Percentiles rank a stretch among this genome's conserved stretches.
phyloP scores from a whole-genome alignment of 2,329 filamentous ascomycete genomes.

The Allantophomopsis cytisporea region DNA sequence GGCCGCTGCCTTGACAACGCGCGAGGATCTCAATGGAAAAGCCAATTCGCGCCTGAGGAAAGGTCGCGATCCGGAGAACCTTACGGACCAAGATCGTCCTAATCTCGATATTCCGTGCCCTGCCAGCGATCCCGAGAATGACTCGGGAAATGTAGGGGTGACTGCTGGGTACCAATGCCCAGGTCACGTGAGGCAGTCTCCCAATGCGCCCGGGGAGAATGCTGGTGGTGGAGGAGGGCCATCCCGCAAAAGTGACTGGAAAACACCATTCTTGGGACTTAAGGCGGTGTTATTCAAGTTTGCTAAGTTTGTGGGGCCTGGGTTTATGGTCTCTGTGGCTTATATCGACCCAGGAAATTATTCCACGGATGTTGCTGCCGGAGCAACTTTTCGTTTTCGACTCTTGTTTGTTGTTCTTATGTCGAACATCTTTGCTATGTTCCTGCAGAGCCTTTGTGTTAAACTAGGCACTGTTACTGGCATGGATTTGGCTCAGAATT shows the following conservation, averaged over 20 bases:
- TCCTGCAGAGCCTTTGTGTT: slow-evolving; percentile 40
- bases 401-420: slow-evolving; percentile 41
- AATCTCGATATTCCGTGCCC: too few species aligned
- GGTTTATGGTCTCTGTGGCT: slow-evolving; percentile 28
- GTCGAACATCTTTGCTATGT: slow-evolving; percentile 44
- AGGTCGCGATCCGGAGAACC: background rate
- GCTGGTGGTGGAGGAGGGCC: background rate
- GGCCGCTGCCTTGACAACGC: slow-evolving; percentile 32
- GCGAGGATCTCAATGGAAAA: slow-evolving; percentile 42
- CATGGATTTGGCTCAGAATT: slow-evolving; percentile 38
- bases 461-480: slow-evolving; percentile 40
- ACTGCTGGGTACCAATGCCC: background rate
- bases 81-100: background rate
- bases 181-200: background rate
- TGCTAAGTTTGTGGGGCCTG: slow-evolving; percentile 36
- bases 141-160: background rate
- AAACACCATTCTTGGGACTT: slow-evolving; percentile 4
- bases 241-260: background rate
- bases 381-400: slow-evolving; percentile 35
- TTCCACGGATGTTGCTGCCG: slow-evolving; percentile 41
- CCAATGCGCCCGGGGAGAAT: background rate
- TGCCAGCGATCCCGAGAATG: background rate
- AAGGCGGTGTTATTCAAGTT: slow-evolving; percentile 23
- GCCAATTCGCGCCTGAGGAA: slow-evolving; percentile 36
- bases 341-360: slow-evolving; percentile 35